Base-by-base conservation (phyloP, 495 filamentous ascomycete genomes). In the Podospora bellae-mahoneyi region DNA sequence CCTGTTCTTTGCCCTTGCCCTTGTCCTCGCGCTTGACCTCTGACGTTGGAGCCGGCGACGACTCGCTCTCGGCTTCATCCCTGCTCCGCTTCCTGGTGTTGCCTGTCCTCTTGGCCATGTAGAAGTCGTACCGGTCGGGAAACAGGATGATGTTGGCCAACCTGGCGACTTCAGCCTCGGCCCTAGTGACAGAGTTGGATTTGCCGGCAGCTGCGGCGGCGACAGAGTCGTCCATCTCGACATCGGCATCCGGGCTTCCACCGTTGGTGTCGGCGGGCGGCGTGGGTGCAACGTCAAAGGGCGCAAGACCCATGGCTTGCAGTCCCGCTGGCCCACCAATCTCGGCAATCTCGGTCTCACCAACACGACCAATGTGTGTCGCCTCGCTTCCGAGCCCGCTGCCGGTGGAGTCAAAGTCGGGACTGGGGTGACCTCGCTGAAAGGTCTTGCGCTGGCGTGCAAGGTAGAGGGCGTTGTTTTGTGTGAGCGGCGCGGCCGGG, bases 401-500 rank as follows among this genome's bases (percentile, higher is more conserved):
- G 19, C 82, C 82, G 7, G 80, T 82, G 19, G 81, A 80, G 72
- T 84, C 82, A 73, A 94, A 95, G 74, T 95, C 92, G 3, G 91
- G 90, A 0, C 86, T 83, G 15, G 89, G 87, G 60, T 84, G 82
- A 18, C 90, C 91, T 28, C 84, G 76, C 54, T 87, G 76, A 68
- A 91, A 91, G 18, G 88, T 85, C 75, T 90, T 87, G 55, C 92
- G 85, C 80, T 96, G 94, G 65, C 89, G 84, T 4, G 83, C 82
- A n/a, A 96, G 83, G 78, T 92, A 94, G 15, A 89, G 79, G 0
- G 88, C 87, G 78, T 93, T 97, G 61, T 85, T 84, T 71, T 92
- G 87, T 9, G 92, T 95, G 27, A 94, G 84, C 1, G 93, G 93
- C 18, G 89, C 92, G 23, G 90, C 89, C 0, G 93, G 94, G 62